Percentiles rank a stretch among this genome's conserved stretches.
Conservation (phyloP, 192 early-diverging fungal species). For the Coemansia sp. region DNA sequence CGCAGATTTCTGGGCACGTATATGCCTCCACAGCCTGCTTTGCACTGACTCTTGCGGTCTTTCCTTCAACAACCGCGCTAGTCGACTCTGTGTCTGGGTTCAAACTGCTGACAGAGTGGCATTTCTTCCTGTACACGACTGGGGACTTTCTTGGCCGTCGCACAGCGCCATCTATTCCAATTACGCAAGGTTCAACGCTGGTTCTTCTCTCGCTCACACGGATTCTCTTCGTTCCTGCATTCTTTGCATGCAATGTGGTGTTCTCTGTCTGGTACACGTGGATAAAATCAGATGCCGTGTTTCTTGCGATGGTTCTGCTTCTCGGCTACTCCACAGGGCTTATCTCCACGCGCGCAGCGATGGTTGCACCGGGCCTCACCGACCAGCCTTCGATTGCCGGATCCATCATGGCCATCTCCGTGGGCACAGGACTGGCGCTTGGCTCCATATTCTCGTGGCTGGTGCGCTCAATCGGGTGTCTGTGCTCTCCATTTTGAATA, state of each 20-base stretch:
- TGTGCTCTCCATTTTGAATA: constrained; percentile 34
- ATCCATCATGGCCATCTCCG: constrained; percentile 65
- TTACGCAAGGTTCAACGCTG: constrained; percentile 35
- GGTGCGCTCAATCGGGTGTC: constrained; percentile 40
- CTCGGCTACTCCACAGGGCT: constrained; percentile 69
- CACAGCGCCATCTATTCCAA: constrained; percentile 40
- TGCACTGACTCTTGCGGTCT: constrained; percentile 68
- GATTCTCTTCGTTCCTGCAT: constrained; percentile 64
- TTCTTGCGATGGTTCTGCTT: constrained; percentile 55
- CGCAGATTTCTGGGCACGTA: constrained; percentile 51
- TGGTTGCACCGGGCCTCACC: constrained; percentile 51
- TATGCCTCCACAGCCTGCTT: constrained; percentile 63
- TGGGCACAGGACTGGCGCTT: constrained; percentile 67
- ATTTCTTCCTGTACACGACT: constrained; percentile 71
- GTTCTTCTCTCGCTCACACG: constrained; percentile 54
- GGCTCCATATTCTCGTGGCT: constrained; percentile 61
- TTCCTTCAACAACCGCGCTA: constrained; percentile 72
- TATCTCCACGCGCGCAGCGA: constrained; percentile 64
- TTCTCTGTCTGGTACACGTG: constrained; percentile 59
- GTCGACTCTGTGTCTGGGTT: constrained; percentile 57
- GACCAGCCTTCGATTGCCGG: constrained; percentile 63
- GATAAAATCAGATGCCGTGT: constrained; percentile 47
- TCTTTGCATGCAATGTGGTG: constrained; percentile 68
- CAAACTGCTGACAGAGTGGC: constrained; percentile 54
- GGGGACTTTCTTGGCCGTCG: constrained; percentile 72